These are phyloP conservation scores for Aeminium ludgeri DNA, from an alignment of 495 filamentous ascomycete genomes.

Conservation along the genomic window DNA sequence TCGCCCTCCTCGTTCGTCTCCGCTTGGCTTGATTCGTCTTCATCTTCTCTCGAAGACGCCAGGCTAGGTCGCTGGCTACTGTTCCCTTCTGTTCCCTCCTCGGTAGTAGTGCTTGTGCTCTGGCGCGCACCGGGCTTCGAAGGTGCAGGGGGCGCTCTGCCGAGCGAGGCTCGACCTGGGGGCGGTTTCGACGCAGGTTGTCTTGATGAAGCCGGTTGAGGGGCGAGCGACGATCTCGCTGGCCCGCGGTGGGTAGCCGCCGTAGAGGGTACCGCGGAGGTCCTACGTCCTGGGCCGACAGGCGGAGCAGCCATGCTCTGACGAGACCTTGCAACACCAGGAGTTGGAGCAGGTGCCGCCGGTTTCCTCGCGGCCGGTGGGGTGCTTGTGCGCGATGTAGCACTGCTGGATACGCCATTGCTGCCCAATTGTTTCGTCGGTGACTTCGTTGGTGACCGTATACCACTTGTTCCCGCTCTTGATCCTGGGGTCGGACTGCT, in stretches of 20 bases:
- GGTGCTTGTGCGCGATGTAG: constrained; percentile 43
- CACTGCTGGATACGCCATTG: constrained; percentile 36
- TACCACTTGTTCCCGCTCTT: constrained; percentile 8
- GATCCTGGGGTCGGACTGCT: constrained; percentile 16
- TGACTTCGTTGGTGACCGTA: constrained; percentile 59
- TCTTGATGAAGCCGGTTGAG: constrained; percentile 13
- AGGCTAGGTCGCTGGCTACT: constrained; percentile 4
- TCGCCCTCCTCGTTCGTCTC: neutral
- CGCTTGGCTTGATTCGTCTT: neutral
- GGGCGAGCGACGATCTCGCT: constrained; percentile 19
- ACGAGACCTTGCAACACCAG: constrained; percentile 31
- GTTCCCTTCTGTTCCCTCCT: constrained; percentile 7
- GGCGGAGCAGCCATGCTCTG: constrained; percentile 25
- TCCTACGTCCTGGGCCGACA: constrained; percentile 1
- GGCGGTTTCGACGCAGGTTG: constrained; percentile 14
- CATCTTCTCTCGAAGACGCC: constrained; percentile 3
- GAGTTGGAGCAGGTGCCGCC: constrained; percentile 24
- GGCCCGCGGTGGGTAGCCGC: constrained; percentile 17
- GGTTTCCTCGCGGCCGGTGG: constrained; percentile 30
- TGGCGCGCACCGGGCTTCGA: neutral
- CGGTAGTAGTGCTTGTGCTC: constrained; percentile 11
- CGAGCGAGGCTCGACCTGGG: neutral
- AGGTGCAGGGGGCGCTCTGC: neutral
- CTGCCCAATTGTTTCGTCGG: constrained; percentile 59
- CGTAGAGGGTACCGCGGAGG: constrained; percentile 4